Evolutionary conservation across 2,329 filamentous ascomycete genomes (phyloP).

Genomic region (Penicillium sp.): DNA sequence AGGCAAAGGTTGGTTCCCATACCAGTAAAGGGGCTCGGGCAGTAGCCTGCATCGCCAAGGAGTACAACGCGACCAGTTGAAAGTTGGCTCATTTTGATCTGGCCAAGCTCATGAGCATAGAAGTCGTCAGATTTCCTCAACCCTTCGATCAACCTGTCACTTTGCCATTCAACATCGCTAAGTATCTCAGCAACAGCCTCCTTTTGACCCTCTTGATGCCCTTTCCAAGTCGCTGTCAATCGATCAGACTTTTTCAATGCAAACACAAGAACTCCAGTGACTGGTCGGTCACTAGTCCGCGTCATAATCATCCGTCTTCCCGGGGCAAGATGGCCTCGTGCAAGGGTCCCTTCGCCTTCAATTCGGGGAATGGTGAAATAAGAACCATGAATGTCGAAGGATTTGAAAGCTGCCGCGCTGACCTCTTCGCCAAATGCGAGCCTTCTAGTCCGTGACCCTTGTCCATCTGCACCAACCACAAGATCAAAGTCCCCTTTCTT

Average conservation of each 20-base stretch:
- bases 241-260: background rate
- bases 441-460: slow-evolving; percentile 1
- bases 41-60: slow-evolving; percentile 12
- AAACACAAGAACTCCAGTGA: slow-evolving; percentile 2
- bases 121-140: background rate
- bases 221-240: background rate
- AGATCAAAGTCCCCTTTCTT: background rate
- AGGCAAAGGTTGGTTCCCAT: slow-evolving; percentile 8
- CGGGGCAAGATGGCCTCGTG: slow-evolving; percentile 5
- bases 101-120: slow-evolving; percentile 6
- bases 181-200: background rate
- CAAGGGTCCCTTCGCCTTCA: slow-evolving; percentile 4
- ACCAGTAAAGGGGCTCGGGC: slow-evolving; percentile 10
- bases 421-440: background rate
- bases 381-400: background rate
- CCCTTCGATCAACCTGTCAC: background rate
- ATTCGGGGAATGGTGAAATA: slow-evolving; percentile 11
- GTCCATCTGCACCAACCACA: slow-evolving; percentile 4
- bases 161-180: slow-evolving; percentile 3
- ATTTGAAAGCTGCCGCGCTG: slow-evolving; percentile 2
- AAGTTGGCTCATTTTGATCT: slow-evolving; percentile 1
- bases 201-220: background rate
- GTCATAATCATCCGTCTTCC: slow-evolving; percentile 5
- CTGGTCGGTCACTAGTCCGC: background rate
- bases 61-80: slow-evolving; percentile 6